Base-by-base conservation (phyloP, 2,329 filamentous ascomycete genomes). In the Monosporascus cannonballus region DNA sequence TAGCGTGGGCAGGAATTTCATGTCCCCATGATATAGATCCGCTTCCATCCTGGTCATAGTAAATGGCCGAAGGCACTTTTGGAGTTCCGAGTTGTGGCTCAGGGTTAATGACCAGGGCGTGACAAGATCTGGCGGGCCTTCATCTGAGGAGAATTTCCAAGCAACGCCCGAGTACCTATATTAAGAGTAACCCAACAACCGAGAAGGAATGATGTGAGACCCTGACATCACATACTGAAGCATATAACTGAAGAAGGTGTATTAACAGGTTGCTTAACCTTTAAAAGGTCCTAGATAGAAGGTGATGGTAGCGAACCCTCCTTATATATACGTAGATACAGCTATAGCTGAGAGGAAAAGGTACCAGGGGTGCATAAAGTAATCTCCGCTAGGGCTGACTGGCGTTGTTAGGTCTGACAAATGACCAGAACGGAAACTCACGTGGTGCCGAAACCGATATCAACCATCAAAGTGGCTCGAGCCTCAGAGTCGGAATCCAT, bases 381-480 rank as follows among this genome's bases (percentile, higher is more conserved):
- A n/a, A n/a, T n/a, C n/a, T n/a, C n/a, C n/a, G n/a, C n/a, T n/a
- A n/a, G n/a, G n/a, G n/a, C n/a, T n/a, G n/a, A n/a, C n/a, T n/a
- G n/a, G n/a, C n/a, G n/a, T n/a, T n/a, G n/a, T n/a, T n/a, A n/a
- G n/a, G n/a, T n/a, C n/a, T n/a, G n/a, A n/a, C n/a, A n/a, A n/a
- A n/a, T n/a, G 14, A 24, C 15, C 49, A 15, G 6, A 14, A 18
- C 3, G 11, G 9, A 17, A 46, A 47, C 59, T 51, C 58, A 66
- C 65, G 64, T 66, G 30, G 65, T 67, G 34, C 65, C 64, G 51
- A 67, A 67, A 47, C 67, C 65, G 34, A 68, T 62, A 9, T 64
- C 64, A 25, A 68, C 52, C 8, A 64, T 48, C 36, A 65, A 34
- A 34, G 30, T 34, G 1, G 30, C 14, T 4, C 9, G 4, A 34